Evolutionary conservation across 345 rosid species (phyloP), one percentile per base, ranked within the genome.

Genomic region (Citrus mangshanensis): DNA sequence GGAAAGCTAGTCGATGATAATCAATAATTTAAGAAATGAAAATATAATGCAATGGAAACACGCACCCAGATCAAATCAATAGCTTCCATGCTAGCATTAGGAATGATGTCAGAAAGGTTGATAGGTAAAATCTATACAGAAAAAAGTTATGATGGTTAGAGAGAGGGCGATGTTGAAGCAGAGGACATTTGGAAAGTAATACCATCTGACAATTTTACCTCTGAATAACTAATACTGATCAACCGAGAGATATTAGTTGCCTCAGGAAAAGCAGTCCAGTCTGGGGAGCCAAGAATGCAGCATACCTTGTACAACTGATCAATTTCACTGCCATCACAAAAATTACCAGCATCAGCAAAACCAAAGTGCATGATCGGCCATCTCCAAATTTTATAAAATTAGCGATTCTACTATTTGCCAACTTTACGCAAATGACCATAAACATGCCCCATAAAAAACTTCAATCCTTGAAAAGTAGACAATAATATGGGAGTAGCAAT

Each of bases 251-350:
- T 80, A 85, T 89, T 89, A 40, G 82, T 90, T 12, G 94, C 94
- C 82, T 86, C 93, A 79, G 97, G 94, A 75, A 95, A 95, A 21
- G 88, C 81, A 66, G 88, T 81, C 94, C 92, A 86, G 55, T 93
- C 89, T 6, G 95, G 97, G 70, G 88, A 81, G 78, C 99, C 98
- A 77, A 95, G 91, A 85, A 93, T 86, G 77, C 89, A 80, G 84
- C 95, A 93, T 73, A 95, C 92, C 89, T 95, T 95, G 92, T 89
- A 89, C 74, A 95, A 68, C 77, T 93, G 99, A 90, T 95, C 98
- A 77, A 87, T 84, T 89, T 94, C 98, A 85, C 98, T 94, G 90
- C 79, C 64, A 35, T 21, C 19, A 55, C n/a, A 56, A n/a, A 46
- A 56, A 56, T 10, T 35, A 35, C 25, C 63, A 55, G 9, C 27